Evolutionary conservation across 2,329 filamentous ascomycete species (phyloP), one percentile per base, ranked within the genome.

Genomic region (Elsinoe perseae): DNA sequence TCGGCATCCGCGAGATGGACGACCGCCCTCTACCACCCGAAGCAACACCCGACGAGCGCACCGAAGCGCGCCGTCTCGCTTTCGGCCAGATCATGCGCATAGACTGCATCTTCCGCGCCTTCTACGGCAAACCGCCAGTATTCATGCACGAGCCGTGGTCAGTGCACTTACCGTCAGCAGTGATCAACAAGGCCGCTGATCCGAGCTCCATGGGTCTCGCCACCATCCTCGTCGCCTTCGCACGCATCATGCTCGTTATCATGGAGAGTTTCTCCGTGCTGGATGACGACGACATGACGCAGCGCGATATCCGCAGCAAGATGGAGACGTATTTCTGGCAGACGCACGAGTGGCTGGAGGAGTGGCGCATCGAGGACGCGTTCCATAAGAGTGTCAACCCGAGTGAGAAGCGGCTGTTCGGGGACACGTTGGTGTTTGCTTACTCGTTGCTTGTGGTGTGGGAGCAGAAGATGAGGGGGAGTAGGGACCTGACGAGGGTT

Each of bases 311-410:
- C 3, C 38, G 53, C 14, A 27, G 21, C 14, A 56, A 38, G n/a
- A 20, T 56, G 53, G 53, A 56, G 40, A 48, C 23, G 12, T 42
- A 42, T 14, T 36, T 56, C 16, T 36, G 40, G 53, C 53, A 56
- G 20, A 40, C 40, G 9, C 53, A 44, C 8, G 34, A 25, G n/a
- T 44, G 38, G 38, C 9, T 56, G 40, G 53, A 44, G 18, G 53
- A 56, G n/a, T 56, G 53, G 53, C 53, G 40, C 14, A 46, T 56
- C n/a, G 53, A 56, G 12, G 53, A 56, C 20, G 38, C 53, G 4
- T 56, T 56, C 20, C 36, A 56, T 14, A 46, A 36, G 42, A 27
- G 23, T 14, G 23, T 27, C 21, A 44, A 44, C n/a, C 38, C 42
- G 7, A 42, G 21, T 12, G 48, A 52, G 25, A 56, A 56, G 20